phyloP scores from a whole-genome alignment of 345 rosid species.

The Cochlearia excelsa region DNA sequence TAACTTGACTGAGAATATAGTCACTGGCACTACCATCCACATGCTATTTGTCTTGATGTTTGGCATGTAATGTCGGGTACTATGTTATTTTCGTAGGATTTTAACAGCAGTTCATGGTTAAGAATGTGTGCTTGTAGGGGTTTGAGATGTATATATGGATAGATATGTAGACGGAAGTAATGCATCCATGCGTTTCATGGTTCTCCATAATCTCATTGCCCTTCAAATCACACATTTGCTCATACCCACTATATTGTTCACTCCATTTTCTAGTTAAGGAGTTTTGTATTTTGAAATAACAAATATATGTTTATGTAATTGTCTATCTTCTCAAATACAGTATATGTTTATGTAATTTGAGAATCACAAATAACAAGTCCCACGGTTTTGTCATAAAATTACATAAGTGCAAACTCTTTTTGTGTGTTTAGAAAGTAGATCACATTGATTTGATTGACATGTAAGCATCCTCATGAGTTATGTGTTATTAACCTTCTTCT shows the following conservation, averaged over 20 bases:
- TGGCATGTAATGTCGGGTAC: background rate
- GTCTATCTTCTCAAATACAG: too few species aligned
- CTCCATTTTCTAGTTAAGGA: background rate
- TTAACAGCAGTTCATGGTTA: background rate
- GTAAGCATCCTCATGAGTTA: slow-evolving; percentile 12
- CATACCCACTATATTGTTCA: background rate
- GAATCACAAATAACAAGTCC: too few species aligned
- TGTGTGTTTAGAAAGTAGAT: background rate
- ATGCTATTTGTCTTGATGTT: background rate
- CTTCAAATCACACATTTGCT: background rate
- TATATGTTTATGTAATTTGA: too few species aligned
- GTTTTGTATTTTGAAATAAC: background rate
- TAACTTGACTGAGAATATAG: background rate
- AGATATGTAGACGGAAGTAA: slow-evolving; percentile 12
- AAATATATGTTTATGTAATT: background rate
- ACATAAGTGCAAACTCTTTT: too few species aligned
- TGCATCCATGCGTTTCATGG: background rate
- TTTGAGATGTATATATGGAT: background rate
- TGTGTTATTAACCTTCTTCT: slow-evolving; percentile 1
- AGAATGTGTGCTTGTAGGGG: background rate
- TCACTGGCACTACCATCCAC: slow-evolving; percentile 1
- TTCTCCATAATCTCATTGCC: background rate
- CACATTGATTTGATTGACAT: background rate
- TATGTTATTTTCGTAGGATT: background rate
- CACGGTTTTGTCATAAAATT: too few species aligned